phyloP scores from a whole-genome alignment of 352 stramenopile species.

The Thraustotheca clavata region DNA sequence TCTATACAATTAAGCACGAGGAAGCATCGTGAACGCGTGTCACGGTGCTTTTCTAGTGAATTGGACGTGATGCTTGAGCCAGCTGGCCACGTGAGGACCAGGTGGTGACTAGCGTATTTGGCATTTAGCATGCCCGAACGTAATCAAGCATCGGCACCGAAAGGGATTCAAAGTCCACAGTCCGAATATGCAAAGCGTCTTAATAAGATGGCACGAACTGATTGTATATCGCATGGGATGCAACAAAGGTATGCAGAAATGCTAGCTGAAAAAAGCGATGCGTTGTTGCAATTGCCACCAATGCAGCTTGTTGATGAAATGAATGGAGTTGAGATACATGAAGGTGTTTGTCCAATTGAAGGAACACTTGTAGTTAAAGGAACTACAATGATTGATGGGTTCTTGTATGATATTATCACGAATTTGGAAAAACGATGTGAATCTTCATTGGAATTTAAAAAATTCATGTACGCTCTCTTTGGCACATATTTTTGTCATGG shows the following conservation, averaged over 20 bases:
- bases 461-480: conserved; percentile 8
- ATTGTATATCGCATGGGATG: background rate
- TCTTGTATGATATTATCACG: background rate
- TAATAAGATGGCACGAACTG: background rate
- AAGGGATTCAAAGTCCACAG: conserved; percentile 5
- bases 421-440: background rate
- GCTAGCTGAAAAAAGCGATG: background rate
- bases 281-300: background rate
- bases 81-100: too few species aligned
- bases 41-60: too few species aligned
- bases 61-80: too few species aligned
- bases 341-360: background rate
- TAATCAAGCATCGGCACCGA: too few species aligned
- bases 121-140: too few species aligned
- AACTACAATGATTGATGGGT: background rate
- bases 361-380: conserved; percentile 5
- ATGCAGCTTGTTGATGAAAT: background rate
- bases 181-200: conserved; percentile 16
- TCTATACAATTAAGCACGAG: too few species aligned
- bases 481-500: background rate
- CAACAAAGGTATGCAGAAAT: background rate
- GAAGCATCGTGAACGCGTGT: too few species aligned
- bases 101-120: too few species aligned
- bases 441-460: background rate
- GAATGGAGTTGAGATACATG: background rate